Conservation (phyloP, 257 asterid genomes). For the Ajuga chamaepitys region DNA sequence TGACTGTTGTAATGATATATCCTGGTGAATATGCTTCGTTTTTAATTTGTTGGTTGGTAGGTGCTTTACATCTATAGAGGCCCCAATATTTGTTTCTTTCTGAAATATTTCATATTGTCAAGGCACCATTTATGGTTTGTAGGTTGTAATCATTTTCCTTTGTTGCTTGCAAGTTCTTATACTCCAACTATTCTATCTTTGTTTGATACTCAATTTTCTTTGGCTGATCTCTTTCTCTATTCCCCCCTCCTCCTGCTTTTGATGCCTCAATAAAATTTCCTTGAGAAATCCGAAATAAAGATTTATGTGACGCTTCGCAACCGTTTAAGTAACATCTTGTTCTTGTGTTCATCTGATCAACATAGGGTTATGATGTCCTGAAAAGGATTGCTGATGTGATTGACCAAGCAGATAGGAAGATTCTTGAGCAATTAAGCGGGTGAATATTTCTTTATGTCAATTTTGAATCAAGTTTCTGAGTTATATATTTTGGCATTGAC, state of each 20-base stretch:
- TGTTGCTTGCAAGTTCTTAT: constrained; percentile 4
- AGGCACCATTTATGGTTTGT: background rate
- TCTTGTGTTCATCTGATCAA: constrained; percentile 8
- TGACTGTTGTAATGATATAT: background rate
- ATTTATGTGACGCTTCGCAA: background rate
- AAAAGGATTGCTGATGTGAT: constrained; percentile 80
- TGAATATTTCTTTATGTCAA: constrained; percentile 12
- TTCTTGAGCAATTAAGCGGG: constrained; percentile 86
- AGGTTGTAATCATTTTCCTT: background rate
- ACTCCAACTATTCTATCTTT: background rate
- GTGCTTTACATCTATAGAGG: constrained; percentile 7
- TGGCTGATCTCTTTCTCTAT: constrained; percentile 2
- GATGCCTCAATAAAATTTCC: background rate
- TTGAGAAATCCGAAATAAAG: background rate
- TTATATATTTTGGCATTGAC: background rate
- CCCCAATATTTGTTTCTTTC: background rate
- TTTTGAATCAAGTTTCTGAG: background rate
- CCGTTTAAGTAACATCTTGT: background rate
- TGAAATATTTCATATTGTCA: background rate
- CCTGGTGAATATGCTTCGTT: background rate
- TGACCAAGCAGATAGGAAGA: constrained; percentile 46
- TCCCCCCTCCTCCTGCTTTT: background rate
- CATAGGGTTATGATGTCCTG: constrained; percentile 83
- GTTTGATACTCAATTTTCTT: background rate
- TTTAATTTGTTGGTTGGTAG: background rate